Evolutionary conservation across 192 early-diverging fungal genomes (phyloP), one percentile per base, ranked within the genome.

Genomic region (Diversispora epigaea): DNA sequence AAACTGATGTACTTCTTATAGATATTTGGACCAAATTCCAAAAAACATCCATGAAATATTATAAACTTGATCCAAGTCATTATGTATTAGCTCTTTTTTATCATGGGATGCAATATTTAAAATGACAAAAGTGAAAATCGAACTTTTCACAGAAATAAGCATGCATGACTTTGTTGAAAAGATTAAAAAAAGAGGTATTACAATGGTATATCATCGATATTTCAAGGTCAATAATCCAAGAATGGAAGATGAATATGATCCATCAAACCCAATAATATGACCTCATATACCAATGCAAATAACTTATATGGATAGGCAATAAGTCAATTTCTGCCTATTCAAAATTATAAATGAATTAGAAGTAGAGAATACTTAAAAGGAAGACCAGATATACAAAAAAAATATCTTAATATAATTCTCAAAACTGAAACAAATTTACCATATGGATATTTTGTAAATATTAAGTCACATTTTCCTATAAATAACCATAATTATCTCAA

Each of bases 301-400:
- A 56, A 68, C 47, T n/a, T 68, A 4, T 68, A 68, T 50, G 66
- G 41, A 14, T 68, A n/a, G 11, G 41, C 66, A 47, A 68, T 68
- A 40, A 49, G 5, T 6, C 45, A 68, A 68, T 68, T 19, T 25
- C n/a, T 68, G 21, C 45, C 66, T 50, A 68, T 49, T 50, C 8
- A 45, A 39, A 40, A 40, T 6, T 68, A 49, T 68, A 14, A 49
- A 49, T 68, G 45, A 45, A 8, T 5, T 6, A 7, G 14, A 4
- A 56, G n/a, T 14, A 4, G 17, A 19, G 55, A 6, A 56, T 56
- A 56, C n/a, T 56, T 56, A 14, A 10, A n/a, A 56, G n/a, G n/a
- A 4, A 56, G n/a, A 15, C 17, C 55, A 56, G 17, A 56, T 14
- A 6, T n/a, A 4, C 55, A 56, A 56, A 56, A 56, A 56, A 17